Base-by-base conservation (phyloP, 164 flowering plant species). In the Chimonanthus salicifolius region DNA sequence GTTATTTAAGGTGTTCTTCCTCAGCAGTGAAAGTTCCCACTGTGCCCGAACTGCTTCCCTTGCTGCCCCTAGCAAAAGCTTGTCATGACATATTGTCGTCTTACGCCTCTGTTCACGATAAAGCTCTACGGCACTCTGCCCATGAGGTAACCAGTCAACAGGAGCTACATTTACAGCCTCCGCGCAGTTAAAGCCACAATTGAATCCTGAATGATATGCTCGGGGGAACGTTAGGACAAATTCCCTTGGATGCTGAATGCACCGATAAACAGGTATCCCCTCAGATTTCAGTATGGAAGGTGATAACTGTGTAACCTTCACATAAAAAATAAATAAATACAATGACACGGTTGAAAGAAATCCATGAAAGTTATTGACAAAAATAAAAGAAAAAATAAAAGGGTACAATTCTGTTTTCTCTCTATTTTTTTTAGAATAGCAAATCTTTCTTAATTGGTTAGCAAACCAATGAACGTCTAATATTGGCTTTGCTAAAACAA, bases 71-170 rank as follows among this genome's bases (percentile, higher is more conserved):
- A 94, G 69, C 79, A 94, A 74, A 76, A 94, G 70, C 80, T 88
- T 92, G 76, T 94, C 98, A 83, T 86, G 84, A 69, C 97, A 92
- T 58, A 94, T 78, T 4, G 84, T 81, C 51, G 94, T 84, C 79
- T 82, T 88, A 54, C 86, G 82, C n/a, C 81, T 49, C 74, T 85
- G 83, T 68, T 74, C 87, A 64, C 77, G 62, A 73, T 91, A 90
- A 15, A 85, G 85, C 74, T 90, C 93, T 13, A 82, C 82, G 54
- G 83, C 86, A 82, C 71, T 75, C 76, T 87, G 90, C 63, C 98
- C 97, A 77, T 88, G 84, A 64, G 90, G 90, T 79, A 94, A 77
- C 98, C 98, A 94, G 74, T 90, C 91, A 47, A 94, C 68, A 46
- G 94, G 91, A 73, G 97, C 97, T 74, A 88, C 85, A 79, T 83